Evolutionary conservation across 495 filamentous ascomycete species (phyloP).

Genomic region (Echria macrotheca): DNA sequence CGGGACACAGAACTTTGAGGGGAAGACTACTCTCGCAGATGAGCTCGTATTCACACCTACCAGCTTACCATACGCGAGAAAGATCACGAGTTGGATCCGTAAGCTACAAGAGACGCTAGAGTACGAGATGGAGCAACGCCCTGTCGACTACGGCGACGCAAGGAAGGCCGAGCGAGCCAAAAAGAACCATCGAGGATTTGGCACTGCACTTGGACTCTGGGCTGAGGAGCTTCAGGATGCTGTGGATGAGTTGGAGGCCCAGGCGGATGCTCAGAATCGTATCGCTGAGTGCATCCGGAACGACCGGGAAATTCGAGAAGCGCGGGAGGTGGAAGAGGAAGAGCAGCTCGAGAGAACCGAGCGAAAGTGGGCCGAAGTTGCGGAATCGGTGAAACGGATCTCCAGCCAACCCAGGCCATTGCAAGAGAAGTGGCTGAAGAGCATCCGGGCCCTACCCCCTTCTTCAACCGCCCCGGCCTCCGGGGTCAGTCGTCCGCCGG

Average conservation of each 20-base stretch:
- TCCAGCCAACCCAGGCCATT: neutral
- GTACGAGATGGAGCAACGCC: neutral
- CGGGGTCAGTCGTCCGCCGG: no score
- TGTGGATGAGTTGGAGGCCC: neutral
- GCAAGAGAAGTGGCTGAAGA: neutral
- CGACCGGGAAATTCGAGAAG: neutral
- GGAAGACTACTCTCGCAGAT: neutral
- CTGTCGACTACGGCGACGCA: no score
- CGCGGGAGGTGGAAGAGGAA: neutral
- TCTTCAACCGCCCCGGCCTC: no score
- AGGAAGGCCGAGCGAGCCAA: no score
- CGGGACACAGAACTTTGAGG: neutral
- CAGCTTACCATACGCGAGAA: constrained; percentile 6
- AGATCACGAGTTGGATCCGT: constrained; percentile 6
- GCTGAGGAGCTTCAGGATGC: neutral
- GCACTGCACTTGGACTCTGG: neutral
- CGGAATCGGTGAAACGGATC: neutral
- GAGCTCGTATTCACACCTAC: constrained; percentile 7
- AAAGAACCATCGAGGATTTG: neutral
- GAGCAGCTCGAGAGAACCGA: neutral
- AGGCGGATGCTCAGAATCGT: neutral
- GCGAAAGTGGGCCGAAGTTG: neutral
- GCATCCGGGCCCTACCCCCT: no score
- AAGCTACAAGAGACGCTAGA: neutral
- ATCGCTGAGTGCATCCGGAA: neutral